Evolutionary conservation across 129 eudicot species (phyloP).

Genomic region (Kitagawia praeruptora): DNA sequence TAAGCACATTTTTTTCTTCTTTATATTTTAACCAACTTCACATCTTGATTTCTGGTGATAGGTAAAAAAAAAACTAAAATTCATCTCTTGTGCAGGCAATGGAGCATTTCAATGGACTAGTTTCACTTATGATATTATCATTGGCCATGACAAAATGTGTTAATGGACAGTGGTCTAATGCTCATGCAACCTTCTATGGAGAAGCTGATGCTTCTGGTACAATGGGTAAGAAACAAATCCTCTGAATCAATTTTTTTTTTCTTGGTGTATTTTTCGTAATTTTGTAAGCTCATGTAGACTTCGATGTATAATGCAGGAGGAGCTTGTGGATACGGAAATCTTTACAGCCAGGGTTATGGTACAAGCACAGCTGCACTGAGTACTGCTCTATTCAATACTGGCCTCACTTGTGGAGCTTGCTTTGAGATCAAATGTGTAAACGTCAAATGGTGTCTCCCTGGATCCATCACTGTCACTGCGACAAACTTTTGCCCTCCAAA

Average conservation of each 20-base stretch:
- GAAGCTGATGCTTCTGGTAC: slow-evolving; percentile 39
- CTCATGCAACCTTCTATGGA: slow-evolving; percentile 38
- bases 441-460: slow-evolving; percentile 52
- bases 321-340: slow-evolving; percentile 57
- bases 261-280: neutral
- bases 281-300: neutral
- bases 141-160: slow-evolving; percentile 11
- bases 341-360: slow-evolving; percentile 47
- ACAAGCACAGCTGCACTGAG: slow-evolving; percentile 52
- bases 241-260: neutral
- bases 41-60: neutral
- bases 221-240: slow-evolving; percentile 21
- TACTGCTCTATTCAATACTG: slow-evolving; percentile 49
- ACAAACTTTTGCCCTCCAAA: slow-evolving; percentile 65
- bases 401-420: slow-evolving; percentile 53
- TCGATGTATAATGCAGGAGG: slow-evolving; percentile 25
- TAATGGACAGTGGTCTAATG: slow-evolving; percentile 18
- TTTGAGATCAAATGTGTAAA: slow-evolving; percentile 46
- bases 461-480: slow-evolving; percentile 46
- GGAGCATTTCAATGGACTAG: slow-evolving; percentile 8
- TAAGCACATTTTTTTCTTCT: neutral
- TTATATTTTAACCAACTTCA: neutral
- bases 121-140: slow-evolving; percentile 6
- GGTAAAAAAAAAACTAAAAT: neutral
- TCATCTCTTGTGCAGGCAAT: slow-evolving; percentile 12